Base-by-base conservation (phyloP, 352 stramenopile species). In the Globisporangium carolinianum region DNA sequence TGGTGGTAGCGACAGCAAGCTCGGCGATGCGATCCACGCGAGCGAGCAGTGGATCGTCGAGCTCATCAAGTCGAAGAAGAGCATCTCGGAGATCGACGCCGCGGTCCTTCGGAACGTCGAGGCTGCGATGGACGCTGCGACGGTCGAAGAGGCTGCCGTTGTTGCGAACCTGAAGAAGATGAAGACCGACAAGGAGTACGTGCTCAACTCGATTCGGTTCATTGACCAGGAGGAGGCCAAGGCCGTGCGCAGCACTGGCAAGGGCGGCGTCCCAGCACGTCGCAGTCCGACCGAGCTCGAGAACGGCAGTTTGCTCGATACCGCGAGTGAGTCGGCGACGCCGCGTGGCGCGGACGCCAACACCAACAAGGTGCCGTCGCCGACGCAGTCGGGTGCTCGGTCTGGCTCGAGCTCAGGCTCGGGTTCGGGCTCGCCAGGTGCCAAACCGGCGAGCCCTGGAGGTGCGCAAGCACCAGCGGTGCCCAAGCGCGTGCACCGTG, bases 181-280 rank as follows among this genome's bases (percentile, higher is more conserved):
- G 78, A 90, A 91, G 73, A 75, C 69, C 50, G 80, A 89, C 72
- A 92, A 92, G 75, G 85, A 94, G 69, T 91, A 91, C 66, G 79
- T 94, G 67, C 76, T 94, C 2, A 94, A 94, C 73, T 89, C 79
- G 66, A 87, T 94, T 58, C 85, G 85, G 52, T 91, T 94, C 61
- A 92, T 94, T 71, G 85, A 94, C 65, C 80, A 92, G 54, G 85
- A 94, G 64, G 85, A 94, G 69, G 85, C 85, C 36, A 91, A 91
- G 72, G 85, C 85, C n/a, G 85, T 94, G 54, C 81, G 85, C 52
- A 74, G 71, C 62, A 82, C 82, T 35, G 82, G 84, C 58, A 94
- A 94, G 73, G 76, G 78, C 5, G 56, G 73, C 18, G 69, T 67
- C 8, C 39, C 39, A 7, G 57, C 53, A 15, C 50, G 58, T 53